Evolutionary conservation across 176 grass and related monocot genomes (phyloP).

Genomic region (Poa pratensis): DNA sequence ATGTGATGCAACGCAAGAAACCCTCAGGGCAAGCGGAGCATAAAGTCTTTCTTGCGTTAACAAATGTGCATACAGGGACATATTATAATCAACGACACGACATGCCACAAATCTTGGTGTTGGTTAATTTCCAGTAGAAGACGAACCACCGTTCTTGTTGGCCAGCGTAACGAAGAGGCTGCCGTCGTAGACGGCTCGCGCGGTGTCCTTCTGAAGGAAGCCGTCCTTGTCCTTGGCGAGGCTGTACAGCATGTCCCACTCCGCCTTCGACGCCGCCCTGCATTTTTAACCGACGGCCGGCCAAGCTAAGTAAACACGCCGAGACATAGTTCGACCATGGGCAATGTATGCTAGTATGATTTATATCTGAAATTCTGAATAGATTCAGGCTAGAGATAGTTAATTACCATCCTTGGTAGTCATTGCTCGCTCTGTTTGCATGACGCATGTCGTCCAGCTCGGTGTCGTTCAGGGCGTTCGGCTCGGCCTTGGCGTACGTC

Average conservation of each 20-base stretch:
- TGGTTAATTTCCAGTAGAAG: neutral
- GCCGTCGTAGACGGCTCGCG: conserved; percentile 64
- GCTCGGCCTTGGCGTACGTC: conserved; percentile 53
- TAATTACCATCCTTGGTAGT: conserved; percentile 56
- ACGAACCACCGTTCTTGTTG: neutral
- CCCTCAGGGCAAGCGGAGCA: neutral
- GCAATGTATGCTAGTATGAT: neutral
- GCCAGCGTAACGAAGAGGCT: conserved; percentile 59
- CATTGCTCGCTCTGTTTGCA: conserved; percentile 49
- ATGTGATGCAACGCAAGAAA: neutral
- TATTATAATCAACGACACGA: neutral
- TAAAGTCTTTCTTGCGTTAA: too few relatives aligned
- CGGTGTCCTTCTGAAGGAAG: conserved; percentile 53
- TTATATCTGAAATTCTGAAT: too few relatives aligned
- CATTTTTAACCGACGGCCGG: neutral
- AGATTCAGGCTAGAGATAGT: neutral
- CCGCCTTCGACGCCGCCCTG: conserved; percentile 55
- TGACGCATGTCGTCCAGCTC: conserved; percentile 61
- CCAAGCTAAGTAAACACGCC: neutral
- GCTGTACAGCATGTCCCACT: conserved; percentile 57
- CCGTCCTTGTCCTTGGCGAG: conserved; percentile 73
- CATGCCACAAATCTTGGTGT: neutral
- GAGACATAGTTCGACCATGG: neutral
- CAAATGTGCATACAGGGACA: neutral
- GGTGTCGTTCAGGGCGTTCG: conserved; percentile 40